Conservation (phyloP, 2,329 filamentous ascomycete genomes). For the Sclerotinia subarctica region DNA sequence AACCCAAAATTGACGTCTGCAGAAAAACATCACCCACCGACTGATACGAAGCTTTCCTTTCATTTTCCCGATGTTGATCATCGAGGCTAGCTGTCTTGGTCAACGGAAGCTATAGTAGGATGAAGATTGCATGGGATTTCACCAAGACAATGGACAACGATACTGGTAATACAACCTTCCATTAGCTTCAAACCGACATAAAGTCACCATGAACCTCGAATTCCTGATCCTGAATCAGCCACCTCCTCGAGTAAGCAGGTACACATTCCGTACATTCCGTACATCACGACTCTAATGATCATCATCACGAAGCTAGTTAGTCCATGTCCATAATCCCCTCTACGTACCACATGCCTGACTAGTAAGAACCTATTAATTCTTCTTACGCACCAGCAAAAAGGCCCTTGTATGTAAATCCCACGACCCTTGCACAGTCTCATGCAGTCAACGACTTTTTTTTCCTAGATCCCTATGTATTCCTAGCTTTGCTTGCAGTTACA, state of each 20-base stretch:
- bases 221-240: neutral
- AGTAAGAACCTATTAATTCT: neutral
- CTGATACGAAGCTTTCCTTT: constrained; percentile 15
- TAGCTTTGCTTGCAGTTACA: constrained; percentile 15
- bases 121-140: neutral
- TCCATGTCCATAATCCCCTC: neutral
- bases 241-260: constrained; percentile 4
- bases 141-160: neutral
- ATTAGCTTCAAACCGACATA: neutral
- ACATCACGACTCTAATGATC: neutral
- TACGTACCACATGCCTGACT: neutral
- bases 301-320: neutral
- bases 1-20: constrained; percentile 35
- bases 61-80: neutral
- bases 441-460: constrained; percentile 5
- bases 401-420: neutral
- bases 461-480: neutral
- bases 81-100: neutral
- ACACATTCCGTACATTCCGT: neutral
- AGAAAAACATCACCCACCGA: constrained; percentile 18
- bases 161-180: neutral
- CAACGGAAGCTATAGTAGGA: neutral
- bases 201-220: neutral
- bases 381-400: constrained; percentile 1
- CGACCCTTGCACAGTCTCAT: constrained; percentile 17